phyloP scores from a whole-genome alignment of 1,139 yeast genomes.

The Blastobotrys persicus region DNA sequence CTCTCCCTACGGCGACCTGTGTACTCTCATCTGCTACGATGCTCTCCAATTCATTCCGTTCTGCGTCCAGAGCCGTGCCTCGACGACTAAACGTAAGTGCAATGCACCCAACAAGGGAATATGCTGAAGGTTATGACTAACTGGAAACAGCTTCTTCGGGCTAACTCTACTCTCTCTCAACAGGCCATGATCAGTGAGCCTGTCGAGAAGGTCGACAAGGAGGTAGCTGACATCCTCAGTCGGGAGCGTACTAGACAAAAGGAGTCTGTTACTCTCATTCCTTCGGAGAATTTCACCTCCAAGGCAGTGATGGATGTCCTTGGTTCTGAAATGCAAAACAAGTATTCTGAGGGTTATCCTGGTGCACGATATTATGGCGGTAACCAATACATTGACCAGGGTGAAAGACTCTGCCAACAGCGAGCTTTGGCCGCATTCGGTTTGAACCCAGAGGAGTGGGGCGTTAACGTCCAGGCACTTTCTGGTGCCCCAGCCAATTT shows the following conservation, averaged over 20 bases:
- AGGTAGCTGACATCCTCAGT: constrained; percentile 58
- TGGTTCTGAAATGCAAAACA: constrained; percentile 97
- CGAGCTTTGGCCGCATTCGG: constrained; percentile 89
- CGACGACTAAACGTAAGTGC: constrained; percentile 5
- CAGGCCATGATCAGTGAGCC: constrained; percentile 24
- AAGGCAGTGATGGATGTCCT: constrained; percentile 94
- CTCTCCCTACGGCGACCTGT: no score
- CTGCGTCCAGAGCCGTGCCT: constrained; percentile 4
- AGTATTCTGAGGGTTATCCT: constrained; percentile 98
- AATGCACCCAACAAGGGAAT: not conserved
- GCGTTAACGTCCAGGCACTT: constrained; percentile 94
- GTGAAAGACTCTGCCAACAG: constrained; percentile 86
- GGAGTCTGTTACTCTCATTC: constrained; percentile 90
- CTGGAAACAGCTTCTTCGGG: not conserved
- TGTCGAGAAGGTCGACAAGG: constrained; percentile 37
- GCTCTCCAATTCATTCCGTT: constrained; percentile 5
- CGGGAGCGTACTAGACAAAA: constrained; percentile 92
- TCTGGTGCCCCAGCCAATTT: constrained; percentile 98
- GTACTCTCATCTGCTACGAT: no score
- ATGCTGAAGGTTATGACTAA: no score
- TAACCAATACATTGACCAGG: constrained; percentile 91
- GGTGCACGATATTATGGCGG: constrained; percentile 98
- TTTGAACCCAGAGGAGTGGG: constrained; percentile 84
- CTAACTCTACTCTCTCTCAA: constrained; percentile 6
- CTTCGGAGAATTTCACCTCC: constrained; percentile 96